Percentiles rank a stretch among this genome's conserved stretches.
Conservation (phyloP, 768 basidiomycete genomes). For the Tricholoma flavovirens region DNA sequence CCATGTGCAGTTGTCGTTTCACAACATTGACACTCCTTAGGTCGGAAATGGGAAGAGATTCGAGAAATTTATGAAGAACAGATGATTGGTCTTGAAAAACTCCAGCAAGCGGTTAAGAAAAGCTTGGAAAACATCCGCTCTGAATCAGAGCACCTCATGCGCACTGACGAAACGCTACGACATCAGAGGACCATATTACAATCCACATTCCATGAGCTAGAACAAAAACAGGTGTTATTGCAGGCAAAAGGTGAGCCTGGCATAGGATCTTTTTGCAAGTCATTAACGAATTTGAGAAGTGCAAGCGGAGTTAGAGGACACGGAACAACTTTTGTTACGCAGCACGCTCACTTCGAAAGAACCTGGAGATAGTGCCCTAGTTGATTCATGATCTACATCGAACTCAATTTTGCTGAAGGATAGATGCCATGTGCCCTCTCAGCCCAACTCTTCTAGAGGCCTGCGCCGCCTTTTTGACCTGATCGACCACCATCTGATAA, state of each 20-base stretch:
- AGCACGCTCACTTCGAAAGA: slow-evolving; percentile 9
- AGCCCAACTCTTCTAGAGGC: slow-evolving; percentile 11
- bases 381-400: not conserved
- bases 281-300: slow-evolving; percentile 21
- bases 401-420: not conserved
- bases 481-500: slow-evolving; percentile 64
- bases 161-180: slow-evolving; percentile 37
- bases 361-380: not conserved
- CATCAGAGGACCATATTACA: slow-evolving; percentile 33
- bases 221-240: slow-evolving; percentile 35
- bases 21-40: slow-evolving; percentile 26
- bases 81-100: slow-evolving; percentile 49
- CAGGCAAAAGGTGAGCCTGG: slow-evolving; percentile 35
- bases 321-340: slow-evolving; percentile 31
- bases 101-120: slow-evolving; percentile 50
- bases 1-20: not conserved
- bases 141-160: slow-evolving; percentile 39
- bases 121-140: slow-evolving; percentile 36
- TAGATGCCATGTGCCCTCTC: not conserved
- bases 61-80: slow-evolving; percentile 56
- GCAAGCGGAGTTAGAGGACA: slow-evolving; percentile 37
- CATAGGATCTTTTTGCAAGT: not conserved
- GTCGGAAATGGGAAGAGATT: slow-evolving; percentile 53
- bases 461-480: slow-evolving; percentile 38
- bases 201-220: slow-evolving; percentile 36